Conservation (phyloP, 495 filamentous ascomycete species). For the Penicilliopsis zonata region DNA sequence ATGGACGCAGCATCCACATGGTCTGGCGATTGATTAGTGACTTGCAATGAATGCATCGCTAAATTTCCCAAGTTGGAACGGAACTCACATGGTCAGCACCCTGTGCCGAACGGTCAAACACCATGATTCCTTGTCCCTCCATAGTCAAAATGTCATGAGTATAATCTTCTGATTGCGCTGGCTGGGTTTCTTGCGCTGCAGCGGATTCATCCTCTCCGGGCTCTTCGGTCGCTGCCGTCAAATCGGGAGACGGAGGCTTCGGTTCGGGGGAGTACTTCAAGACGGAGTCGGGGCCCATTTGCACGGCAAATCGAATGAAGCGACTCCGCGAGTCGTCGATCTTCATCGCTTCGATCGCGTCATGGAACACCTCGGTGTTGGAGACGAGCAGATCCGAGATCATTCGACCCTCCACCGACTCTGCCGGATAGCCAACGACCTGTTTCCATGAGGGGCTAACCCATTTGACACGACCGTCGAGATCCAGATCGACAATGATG, state of each 20-base stretch:
- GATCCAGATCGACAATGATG: slow-evolving; percentile 83
- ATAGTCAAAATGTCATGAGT: slow-evolving; percentile 54
- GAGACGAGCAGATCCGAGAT: slow-evolving; percentile 75
- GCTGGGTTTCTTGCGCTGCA: slow-evolving; percentile 27
- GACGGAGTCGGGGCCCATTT: slow-evolving; percentile 58
- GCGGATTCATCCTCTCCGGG: slow-evolving; percentile 17
- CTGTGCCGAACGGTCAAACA: slow-evolving; percentile 75
- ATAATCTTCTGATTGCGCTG: no score
- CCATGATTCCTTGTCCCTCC: slow-evolving; percentile 96
- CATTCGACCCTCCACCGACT: slow-evolving; percentile 60
- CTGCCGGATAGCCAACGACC: slow-evolving; percentile 68
- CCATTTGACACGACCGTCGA: slow-evolving; percentile 84
- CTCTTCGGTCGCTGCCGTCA: slow-evolving; percentile 5
- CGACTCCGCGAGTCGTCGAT: slow-evolving; percentile 87
- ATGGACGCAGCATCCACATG: slow-evolving; percentile 99
- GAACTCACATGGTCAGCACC: slow-evolving; percentile 78
- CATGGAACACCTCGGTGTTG: slow-evolving; percentile 63
- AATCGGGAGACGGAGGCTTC: slow-evolving; percentile 8
- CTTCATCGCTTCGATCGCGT: slow-evolving; percentile 78
- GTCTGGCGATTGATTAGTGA: slow-evolving; percentile 44
- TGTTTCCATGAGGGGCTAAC: slow-evolving; percentile 96
- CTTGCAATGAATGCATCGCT: slow-evolving; percentile 4
- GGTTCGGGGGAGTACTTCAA: slow-evolving; percentile 45
- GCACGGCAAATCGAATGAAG: slow-evolving; percentile 75
- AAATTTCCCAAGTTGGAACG: slow-evolving; percentile 17